These are phyloP conservation scores for Eucalyptus sp. DNA, from an alignment of 345 rosid genomes.

Conservation along the genomic window DNA sequence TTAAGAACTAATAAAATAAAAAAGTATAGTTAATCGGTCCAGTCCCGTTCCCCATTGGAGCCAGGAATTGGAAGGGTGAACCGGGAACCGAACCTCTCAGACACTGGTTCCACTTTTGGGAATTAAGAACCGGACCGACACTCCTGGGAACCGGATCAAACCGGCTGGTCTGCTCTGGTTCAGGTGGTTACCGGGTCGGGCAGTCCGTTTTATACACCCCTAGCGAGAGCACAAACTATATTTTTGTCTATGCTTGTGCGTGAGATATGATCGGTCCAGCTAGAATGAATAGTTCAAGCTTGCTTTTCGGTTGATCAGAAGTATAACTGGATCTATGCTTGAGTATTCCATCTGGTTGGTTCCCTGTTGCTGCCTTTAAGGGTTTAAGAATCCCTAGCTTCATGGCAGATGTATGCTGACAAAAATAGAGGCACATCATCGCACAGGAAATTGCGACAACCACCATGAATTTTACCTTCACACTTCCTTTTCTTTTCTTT, in stretches of 20 bases:
- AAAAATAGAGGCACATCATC: neutral
- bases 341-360: neutral
- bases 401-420: neutral
- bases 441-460: neutral
- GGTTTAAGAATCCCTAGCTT: neutral
- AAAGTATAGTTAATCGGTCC: no score
- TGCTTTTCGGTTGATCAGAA: neutral
- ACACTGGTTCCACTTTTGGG: no score
- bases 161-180: accelerated
- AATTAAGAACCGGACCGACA: accelerated
- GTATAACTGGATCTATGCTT: neutral
- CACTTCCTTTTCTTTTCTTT: neutral
- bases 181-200: accelerated
- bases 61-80: accelerated
- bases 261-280: neutral
- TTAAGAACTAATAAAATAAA: no score
- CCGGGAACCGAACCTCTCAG: accelerated
- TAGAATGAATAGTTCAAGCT: neutral
- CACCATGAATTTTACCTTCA: neutral
- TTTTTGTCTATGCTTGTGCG: neutral
- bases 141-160: accelerated
- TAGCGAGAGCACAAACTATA: neutral
- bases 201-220: no score
- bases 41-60: no score
- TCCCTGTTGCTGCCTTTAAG: neutral